Base-by-base conservation (phyloP, 2,329 filamentous ascomycete genomes). In the Hymenoscyphus scutula region DNA sequence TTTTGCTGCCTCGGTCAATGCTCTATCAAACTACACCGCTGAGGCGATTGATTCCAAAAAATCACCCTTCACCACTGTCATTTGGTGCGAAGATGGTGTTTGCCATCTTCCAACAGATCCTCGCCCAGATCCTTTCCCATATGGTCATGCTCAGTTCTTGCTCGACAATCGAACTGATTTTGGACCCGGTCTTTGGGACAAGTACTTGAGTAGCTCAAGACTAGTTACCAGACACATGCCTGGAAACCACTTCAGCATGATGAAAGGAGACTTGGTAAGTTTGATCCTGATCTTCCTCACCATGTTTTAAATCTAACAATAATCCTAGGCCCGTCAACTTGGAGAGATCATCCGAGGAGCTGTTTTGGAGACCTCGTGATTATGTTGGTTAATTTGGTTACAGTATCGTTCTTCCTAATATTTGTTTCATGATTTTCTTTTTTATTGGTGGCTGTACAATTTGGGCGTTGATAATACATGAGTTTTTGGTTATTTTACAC, bases 221-320 rank as follows among this genome's bases (percentile, higher is more conserved):
- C 87, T 90, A 77, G 79, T 79, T 56, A 87, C 83, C 67, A 81
- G 81, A 60, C 85, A 88, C 70, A 89, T 90, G 85, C 84, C 84
- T 17, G 89, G 87, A 2, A 89, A 91, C 71, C 88, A 91, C 76
- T 91, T 91, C 76, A 85, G 82, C 23, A 91, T 91, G 88, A 90
- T 91, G 87, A 85, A 88, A 74, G 86, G 85, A 65, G 76, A 77
- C 58, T 72, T 77, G 65, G 80, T 80, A 75, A 77, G 77, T 68
- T 27, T 11, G n/a, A n/a, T n/a, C 27, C 25, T 15, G 5, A 19
- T 19, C 11, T 13, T 34, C n/a, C 8, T 34, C 2, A 48, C n/a
- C 23, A 23, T 23, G 41, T 4, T 29, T 7, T 17, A 27, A 25
- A 17, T 29, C 32, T 48, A 38, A 57, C 23, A 25, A 29, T n/a